Conservation (phyloP, 1,284 basidiomycete genomes). For the Violaceomyces palustris region DNA sequence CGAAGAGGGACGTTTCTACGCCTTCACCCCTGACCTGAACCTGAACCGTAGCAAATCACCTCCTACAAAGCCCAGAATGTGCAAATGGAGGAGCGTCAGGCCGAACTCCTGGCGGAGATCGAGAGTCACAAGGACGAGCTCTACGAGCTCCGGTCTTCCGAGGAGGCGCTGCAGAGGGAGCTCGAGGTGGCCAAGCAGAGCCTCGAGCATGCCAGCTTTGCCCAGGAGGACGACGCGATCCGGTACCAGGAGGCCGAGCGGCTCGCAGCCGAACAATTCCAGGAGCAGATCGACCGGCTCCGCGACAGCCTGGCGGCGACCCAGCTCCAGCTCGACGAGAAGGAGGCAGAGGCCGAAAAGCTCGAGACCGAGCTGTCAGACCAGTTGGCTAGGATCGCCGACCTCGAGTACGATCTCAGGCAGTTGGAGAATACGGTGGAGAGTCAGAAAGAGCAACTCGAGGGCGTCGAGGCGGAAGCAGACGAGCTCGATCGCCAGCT, state of each 20-base stretch:
- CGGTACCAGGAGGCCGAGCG: conserved; percentile 21
- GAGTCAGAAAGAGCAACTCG: conserved; percentile 58
- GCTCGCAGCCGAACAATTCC: conserved; percentile 24
- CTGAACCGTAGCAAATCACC: conserved; percentile 23
- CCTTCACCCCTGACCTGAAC: no score
- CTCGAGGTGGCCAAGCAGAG: conserved; percentile 32
- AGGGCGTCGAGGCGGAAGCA: conserved; percentile 29
- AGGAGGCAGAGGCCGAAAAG: conserved; percentile 41
- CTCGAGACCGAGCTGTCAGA: conserved; percentile 34
- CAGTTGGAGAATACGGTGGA: conserved; percentile 24
- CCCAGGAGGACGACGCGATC: conserved; percentile 26
- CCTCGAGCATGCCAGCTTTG: conserved; percentile 32
- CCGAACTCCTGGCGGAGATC: conserved; percentile 28
- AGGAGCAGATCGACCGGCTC: conserved; percentile 31
- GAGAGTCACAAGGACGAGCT: conserved; percentile 33
- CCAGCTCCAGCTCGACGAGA: conserved; percentile 40
- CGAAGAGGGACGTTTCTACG: no score
- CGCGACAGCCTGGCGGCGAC: conserved; percentile 44
- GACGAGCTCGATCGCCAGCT: conserved; percentile 30
- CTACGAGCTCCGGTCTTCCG: conserved; percentile 25
- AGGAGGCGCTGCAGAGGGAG: conserved; percentile 26
- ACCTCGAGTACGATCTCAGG: conserved; percentile 40
- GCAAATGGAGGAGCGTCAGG: conserved; percentile 29
- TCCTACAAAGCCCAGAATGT: conserved; percentile 32
- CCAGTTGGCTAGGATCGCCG: conserved; percentile 23